Base-by-base conservation (phyloP, 2,329 filamentous ascomycete species). In the Chalaropsis thielavioides region DNA sequence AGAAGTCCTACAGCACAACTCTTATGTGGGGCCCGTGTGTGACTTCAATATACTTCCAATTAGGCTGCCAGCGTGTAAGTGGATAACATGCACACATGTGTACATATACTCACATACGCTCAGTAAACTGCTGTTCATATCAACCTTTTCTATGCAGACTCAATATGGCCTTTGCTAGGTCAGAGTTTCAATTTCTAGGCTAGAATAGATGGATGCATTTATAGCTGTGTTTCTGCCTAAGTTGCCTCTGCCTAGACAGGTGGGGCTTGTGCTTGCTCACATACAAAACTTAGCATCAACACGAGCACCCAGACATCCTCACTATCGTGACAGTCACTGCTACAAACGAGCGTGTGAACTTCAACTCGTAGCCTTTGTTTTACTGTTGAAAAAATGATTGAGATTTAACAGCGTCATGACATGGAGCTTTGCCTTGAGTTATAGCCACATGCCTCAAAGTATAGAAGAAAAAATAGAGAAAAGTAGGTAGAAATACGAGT, bases 401-500 rank as follows among this genome's bases (percentile, higher is more conserved):
- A 38, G 27, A 58, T 58, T 58, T 58, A 58, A 58, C 54, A 58
- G 54, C n/a, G 31, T 19, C 54, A 58, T 58, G 54, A 19, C 54
- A 35, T n/a, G 54, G 38, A 17, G 1, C 54, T 11, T 62, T 6
- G 19, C 15, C 22, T 31, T 27, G 24, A 43, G n/a, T 49, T 44
- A 27, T 31, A 62, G n/a, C 22, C 41, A 24, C 38, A 62, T 22
- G 27, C 24, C 38, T 54, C 7, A 10, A 27, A 40, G 54, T 44
- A 35, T 44, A 59, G 44, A 66, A 63, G 19, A n/a, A 66, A 63
- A 24, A n/a, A 41, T 22, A 31, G 35, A 63, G 22, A 27, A 66
- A 17, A 41, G n/a, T 19, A 54, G 58, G 46, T 54, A 58, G 58
- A 44, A 64, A 58, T 58, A 59, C 44, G 15, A 46, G 38, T 17